Evolutionary conservation across 2,329 filamentous ascomycete genomes (phyloP), one percentile per base, ranked within the genome.

Genomic region (Erysiphe neolycopersici): DNA sequence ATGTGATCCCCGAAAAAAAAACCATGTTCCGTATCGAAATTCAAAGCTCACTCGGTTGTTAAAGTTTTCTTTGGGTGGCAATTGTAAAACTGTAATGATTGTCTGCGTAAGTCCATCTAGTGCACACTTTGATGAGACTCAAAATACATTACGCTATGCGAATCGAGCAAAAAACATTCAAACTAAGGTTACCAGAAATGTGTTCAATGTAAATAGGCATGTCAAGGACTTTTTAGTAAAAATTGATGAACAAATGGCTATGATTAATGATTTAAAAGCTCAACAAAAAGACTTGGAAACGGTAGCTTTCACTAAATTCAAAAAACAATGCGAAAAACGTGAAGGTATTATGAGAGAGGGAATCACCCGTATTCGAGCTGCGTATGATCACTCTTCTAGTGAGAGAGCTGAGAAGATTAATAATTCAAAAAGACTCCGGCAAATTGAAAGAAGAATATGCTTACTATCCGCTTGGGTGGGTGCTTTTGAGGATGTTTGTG

Each of bases 51-150:
- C 89, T 0, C 76, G 89, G 43, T 67, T 98, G 4, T 71, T 98
- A 44, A 98, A 98, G 55, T 98, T 98, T 61, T 93, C 87, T 0
- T 71, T 98, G 0, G 89, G 89, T 29, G 89, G 89, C 3, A 98
- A 98, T 60, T 98, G 89, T 68, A 91, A 85, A 62, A 98, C 89
- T 0, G 89, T 98, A 58, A 98, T 98, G 89, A 95, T 98, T 59
- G 89, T 98, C 22, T 98, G 89, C 55, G 82, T 98, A 44, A 94
- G 85, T 52, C 89, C 89, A 1, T 94, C 84, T 0, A 95, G 89
- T 55, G 79, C 81, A 5, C 89, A 98, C 61, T 98, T 89, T 53
- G 89, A 98, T 59, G 89, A 98, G 62, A 94, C 87, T 0, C 89
- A 98, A 55, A 98, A 98, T 60, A 98, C 89, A 0, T 67, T 98